Evolutionary conservation across 352 stramenopile species (phyloP).

Genomic region (Sclerospora graminicola): DNA sequence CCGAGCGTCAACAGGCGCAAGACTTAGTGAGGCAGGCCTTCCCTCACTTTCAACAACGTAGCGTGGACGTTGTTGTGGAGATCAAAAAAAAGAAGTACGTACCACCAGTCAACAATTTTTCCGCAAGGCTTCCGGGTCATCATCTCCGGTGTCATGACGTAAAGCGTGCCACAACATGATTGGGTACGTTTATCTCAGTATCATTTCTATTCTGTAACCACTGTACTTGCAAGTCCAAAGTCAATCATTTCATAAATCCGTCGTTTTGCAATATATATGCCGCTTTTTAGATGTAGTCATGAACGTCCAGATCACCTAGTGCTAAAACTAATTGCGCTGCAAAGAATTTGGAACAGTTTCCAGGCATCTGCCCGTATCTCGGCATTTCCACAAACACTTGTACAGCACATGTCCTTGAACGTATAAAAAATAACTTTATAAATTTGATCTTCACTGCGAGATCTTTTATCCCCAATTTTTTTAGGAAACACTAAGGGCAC

Average conservation of each 20-base stretch:
- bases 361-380: slow-evolving; percentile 26
- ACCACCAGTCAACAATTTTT: slow-evolving; percentile 63
- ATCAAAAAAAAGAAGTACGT: too few species aligned
- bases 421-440: slow-evolving; percentile 14
- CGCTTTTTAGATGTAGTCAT: slow-evolving; percentile 74
- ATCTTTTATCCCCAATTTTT: too few species aligned
- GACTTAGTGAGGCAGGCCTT: too few species aligned
- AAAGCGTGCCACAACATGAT: slow-evolving; percentile 64
- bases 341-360: slow-evolving; percentile 51
- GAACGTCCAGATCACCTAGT: slow-evolving; percentile 34
- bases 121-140: slow-evolving; percentile 29
- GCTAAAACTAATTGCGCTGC: slow-evolving; percentile 61
- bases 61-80: too few species aligned
- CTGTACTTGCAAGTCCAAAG: slow-evolving; percentile 51
- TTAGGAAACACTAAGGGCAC: too few species aligned
- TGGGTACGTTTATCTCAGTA: slow-evolving; percentile 8
- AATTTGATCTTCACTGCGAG: too few species aligned
- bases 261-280: slow-evolving; percentile 48
- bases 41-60: too few species aligned
- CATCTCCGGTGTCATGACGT: slow-evolving; percentile 67
- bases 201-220: not conserved
- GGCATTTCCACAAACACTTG: slow-evolving; percentile 57
- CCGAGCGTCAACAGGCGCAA: too few species aligned
- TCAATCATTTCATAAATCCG: slow-evolving; percentile 56
- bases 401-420: slow-evolving; percentile 55